Evolutionary conservation across 805 yeast species (phyloP).

Genomic region (Metschnikowia anglica): DNA sequence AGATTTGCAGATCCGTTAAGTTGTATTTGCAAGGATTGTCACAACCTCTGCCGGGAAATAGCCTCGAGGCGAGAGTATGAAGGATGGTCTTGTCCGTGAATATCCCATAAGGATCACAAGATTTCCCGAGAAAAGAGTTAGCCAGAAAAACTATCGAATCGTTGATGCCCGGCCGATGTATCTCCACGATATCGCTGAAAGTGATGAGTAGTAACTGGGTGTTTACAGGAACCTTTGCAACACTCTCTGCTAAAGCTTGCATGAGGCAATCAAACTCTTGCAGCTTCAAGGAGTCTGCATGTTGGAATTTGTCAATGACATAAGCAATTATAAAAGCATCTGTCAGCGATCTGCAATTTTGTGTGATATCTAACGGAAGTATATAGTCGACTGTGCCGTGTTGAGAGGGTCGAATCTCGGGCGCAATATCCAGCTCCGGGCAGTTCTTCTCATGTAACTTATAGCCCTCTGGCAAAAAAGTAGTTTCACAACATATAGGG

Average conservation of each 20-base stretch:
- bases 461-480: conserved; percentile 24
- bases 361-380: conserved; percentile 30
- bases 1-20: conserved; percentile 5
- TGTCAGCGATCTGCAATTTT: conserved; percentile 11
- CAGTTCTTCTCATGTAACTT: conserved; percentile 14
- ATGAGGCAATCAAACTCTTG: conserved; percentile 17
- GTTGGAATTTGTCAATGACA: conserved; percentile 34
- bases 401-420: conserved; percentile 25
- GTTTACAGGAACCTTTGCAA: conserved; percentile 17
- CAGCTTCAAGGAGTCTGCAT: conserved; percentile 23
- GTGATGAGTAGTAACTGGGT: conserved; percentile 27
- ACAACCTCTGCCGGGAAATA: background rate
- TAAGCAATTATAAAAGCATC: conserved; percentile 19
- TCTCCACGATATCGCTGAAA: conserved; percentile 28
- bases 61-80: background rate
- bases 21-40: background rate
- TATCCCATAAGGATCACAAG: background rate
- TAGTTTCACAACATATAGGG: conserved; percentile 32
- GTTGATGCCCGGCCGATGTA: conserved; percentile 19
- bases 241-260: conserved; percentile 17
- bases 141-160: conserved; percentile 1
- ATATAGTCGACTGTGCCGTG: conserved; percentile 32
- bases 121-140: background rate
- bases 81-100: background rate
- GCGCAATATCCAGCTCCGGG: conserved; percentile 28